A percentile compares a stretch with the other conserved stretches of the same genome.
Conservation (phyloP, 306 rosid genomes). For the Senna tora region DNA sequence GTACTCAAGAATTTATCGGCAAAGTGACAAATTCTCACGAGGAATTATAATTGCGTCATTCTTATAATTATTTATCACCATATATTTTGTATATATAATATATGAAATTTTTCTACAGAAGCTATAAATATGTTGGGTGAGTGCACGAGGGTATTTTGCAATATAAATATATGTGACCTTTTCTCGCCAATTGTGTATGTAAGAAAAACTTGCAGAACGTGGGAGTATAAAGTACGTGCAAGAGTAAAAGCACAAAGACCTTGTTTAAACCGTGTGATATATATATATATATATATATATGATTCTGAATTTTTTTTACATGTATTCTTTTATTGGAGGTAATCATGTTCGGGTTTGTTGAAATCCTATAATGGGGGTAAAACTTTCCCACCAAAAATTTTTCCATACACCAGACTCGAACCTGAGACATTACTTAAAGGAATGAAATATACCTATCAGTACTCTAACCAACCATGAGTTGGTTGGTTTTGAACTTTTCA, state of each 20-base stretch:
- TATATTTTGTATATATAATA: no score
- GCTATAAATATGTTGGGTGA: not conserved
- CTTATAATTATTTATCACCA: not conserved
- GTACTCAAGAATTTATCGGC: no score
- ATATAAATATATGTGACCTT: not conserved
- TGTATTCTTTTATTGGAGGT: no score
- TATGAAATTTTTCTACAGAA: not conserved
- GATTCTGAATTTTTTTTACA: no score
- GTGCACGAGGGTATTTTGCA: not conserved
- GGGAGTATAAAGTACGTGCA: not conserved
- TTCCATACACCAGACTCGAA: no score
- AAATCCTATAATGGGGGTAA: no score
- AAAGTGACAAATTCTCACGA: not conserved
- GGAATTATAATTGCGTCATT: not conserved
- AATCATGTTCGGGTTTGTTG: no score
- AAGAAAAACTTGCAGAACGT: not conserved
- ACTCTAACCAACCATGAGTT: no score
- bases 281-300: constrained; percentile 3
- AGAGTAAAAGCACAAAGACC: constrained; percentile 33
- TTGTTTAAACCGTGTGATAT: constrained; percentile 56
- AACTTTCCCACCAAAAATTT: no score
- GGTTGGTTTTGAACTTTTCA: no score
- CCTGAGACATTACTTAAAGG: no score
- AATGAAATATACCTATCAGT: no score
- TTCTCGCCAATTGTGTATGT: not conserved